A percentile compares a stretch with the other conserved stretches of the same genome.
Evolutionary conservation across 805 yeast genomes (phyloP).

Genomic region (Nakazawaea ernobii): DNA sequence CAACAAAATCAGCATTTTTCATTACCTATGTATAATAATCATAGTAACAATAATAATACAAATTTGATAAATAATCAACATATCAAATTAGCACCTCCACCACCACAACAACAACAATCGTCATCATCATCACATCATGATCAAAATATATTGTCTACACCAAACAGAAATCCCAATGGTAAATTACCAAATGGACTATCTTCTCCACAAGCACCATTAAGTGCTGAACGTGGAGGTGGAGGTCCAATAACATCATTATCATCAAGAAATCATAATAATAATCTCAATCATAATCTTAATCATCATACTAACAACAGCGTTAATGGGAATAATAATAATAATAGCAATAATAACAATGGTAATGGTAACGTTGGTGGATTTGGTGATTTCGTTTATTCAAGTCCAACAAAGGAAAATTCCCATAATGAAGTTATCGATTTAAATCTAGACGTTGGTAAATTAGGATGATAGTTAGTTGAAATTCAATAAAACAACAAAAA

Average conservation of each 20-base stretch:
- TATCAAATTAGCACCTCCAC: not conserved
- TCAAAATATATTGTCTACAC: not conserved
- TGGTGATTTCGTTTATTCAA: conserved; percentile 11
- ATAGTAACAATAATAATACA: not conserved
- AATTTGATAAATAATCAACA: not conserved
- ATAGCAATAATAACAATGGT: not conserved
- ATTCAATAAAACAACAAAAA: too few relatives aligned
- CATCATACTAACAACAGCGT: too few relatives aligned
- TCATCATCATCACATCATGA: not conserved
- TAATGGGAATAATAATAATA: not conserved
- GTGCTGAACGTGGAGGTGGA: conserved; percentile 10
- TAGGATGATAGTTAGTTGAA: too few relatives aligned
- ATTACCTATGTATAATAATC: not conserved
- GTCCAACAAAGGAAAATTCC: conserved; percentile 7
- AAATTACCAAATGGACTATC: conserved; percentile 9
- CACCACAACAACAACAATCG: not conserved
- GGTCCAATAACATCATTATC: not conserved
- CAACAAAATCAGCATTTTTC: conserved; percentile 1
- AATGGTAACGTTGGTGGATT: conserved; percentile 1
- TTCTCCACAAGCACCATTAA: conserved; percentile 9
- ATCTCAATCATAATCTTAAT: too few relatives aligned
- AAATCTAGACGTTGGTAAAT: conserved; percentile 3
- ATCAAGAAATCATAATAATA: too few relatives aligned
- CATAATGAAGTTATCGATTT: conserved; percentile 2
- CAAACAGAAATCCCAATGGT: not conserved